Percentiles rank a stretch among this genome's conserved stretches.
Conservation (phyloP, 257 asterid species). For the Nyctanthes arbortristis region DNA sequence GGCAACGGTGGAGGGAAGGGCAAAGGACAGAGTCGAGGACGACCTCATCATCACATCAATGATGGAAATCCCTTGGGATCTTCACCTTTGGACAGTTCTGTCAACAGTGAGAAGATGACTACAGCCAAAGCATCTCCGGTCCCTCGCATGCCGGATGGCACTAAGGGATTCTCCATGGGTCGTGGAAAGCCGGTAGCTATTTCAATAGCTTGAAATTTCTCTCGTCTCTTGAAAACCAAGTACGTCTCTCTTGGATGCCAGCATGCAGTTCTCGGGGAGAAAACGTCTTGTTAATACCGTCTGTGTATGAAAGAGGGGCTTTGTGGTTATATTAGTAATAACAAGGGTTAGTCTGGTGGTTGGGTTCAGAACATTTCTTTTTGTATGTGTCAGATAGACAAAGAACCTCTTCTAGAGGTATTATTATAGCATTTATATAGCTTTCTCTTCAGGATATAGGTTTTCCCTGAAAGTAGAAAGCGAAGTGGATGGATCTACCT, state of each 20-base stretch:
- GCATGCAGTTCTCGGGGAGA: constrained; percentile 25
- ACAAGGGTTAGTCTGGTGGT: constrained; percentile 4
- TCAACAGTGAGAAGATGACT: constrained; percentile 40
- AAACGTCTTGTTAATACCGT: neutral
- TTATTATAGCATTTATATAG: neutral
- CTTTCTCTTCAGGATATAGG: neutral
- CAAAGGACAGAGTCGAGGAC: constrained; percentile 58
- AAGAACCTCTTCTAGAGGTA: neutral
- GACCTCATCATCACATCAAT: constrained; percentile 41
- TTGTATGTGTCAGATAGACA: neutral
- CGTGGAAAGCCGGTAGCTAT: constrained; percentile 75
- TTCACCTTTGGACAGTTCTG: constrained; percentile 28
- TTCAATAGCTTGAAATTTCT: constrained; percentile 32
- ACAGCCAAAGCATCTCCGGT: constrained; percentile 48
- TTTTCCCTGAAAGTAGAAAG: neutral
- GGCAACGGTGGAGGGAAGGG: constrained; percentile 46
- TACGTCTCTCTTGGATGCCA: constrained; percentile 14
- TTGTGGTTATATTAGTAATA: constrained; percentile 2
- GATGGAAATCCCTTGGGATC: constrained; percentile 39
- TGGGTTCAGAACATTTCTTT: neutral
- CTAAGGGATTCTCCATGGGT: constrained; percentile 90
- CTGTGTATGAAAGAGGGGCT: neutral
- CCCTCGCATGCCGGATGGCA: constrained; percentile 98
- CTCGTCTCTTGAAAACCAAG: neutral
- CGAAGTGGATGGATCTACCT: neutral